phyloP scores from a whole-genome alignment of 1,139 yeast genomes.

The Sugiyamaella grinbergsii region DNA sequence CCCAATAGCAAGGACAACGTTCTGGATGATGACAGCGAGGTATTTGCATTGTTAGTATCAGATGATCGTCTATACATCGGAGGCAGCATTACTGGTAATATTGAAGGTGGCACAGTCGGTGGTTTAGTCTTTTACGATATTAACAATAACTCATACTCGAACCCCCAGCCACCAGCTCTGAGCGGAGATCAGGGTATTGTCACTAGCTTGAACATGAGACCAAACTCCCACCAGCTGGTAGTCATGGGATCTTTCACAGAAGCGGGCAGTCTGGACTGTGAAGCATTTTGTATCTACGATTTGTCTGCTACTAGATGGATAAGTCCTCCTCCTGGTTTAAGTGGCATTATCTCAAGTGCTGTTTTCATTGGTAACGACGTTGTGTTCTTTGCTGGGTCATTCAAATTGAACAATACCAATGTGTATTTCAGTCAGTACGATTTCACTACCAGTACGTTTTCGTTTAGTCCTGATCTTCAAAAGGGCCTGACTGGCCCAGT shows the following conservation, averaged over 20 bases:
- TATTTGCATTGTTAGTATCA: constrained; percentile 49
- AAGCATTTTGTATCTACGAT: constrained; percentile 68
- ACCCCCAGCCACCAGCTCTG: constrained; percentile 51
- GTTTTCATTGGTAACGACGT: constrained; percentile 53
- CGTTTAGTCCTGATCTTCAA: constrained; percentile 32
- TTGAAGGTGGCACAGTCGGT: constrained; percentile 32
- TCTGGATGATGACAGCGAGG: constrained; percentile 44
- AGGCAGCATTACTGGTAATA: constrained; percentile 51
- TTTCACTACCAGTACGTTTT: constrained; percentile 45
- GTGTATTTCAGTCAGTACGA: constrained; percentile 56
- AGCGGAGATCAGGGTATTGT: constrained; percentile 47
- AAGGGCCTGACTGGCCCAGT: constrained; percentile 48
- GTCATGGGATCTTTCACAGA: constrained; percentile 76
- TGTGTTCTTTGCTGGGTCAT: constrained; percentile 65
- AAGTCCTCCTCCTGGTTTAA: constrained; percentile 49
- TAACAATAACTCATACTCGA: constrained; percentile 44
- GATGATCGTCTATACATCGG: constrained; percentile 53
- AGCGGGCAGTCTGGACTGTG: constrained; percentile 63
- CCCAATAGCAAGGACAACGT: constrained; percentile 33
- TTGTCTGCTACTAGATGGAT: constrained; percentile 58
- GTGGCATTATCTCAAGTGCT: constrained; percentile 60
- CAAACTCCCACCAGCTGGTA: constrained; percentile 53
- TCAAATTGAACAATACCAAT: constrained; percentile 47
- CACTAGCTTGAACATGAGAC: constrained; percentile 57
- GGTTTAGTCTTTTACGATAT: constrained; percentile 60